Evolutionary conservation across 306 rosid genomes (phyloP), one percentile per base, ranked within the genome.

Genomic region (Glycine latifolia): DNA sequence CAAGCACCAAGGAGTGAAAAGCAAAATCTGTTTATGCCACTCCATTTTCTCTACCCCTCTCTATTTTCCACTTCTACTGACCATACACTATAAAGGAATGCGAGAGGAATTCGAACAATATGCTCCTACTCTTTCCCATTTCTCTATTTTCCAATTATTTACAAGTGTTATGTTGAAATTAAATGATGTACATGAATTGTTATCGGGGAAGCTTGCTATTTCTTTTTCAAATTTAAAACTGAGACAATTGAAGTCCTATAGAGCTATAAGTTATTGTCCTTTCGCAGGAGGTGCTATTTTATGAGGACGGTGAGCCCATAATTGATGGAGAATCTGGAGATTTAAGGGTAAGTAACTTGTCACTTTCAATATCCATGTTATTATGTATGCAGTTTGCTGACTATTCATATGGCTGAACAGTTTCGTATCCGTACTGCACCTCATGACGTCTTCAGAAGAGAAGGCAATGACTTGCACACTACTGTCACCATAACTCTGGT

Each of bases 301-400:
- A 93, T 82, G 99, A 95, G 89, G 99, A 95, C 75, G 99, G 99
- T 10, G 99, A 95, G 81, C 97, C 99, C 77, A 89, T 81, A 86
- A 85, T 93, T 60, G 99, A 95, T 65, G 99, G 98, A 81, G 99
- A 95, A 89, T 71, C 97, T 78, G 99, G 98, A 81, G 99, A 95
- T 86, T 87, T 95, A 71, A 91, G 88, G 92, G 99, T 93, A 79
- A 71, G 94, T 88, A 3, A 72, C 63, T 5, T 10, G 15, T 77
- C 46, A 77, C 66, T 49, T 67, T 68, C 31, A 26, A 50, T 75
- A 16, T 46, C 60, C 76, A 68, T 81, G 58, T 81, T 75, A n/a
- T 41, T 76, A 9, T 35, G 46, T 76, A 60, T 75, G 60, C 81
- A 50, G 65, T 46, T n/a, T 76, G 16, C 80, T 91, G 83, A 86